Base-by-base conservation (phyloP, 129 eudicot species). In the Oenanthe sinensis region DNA sequence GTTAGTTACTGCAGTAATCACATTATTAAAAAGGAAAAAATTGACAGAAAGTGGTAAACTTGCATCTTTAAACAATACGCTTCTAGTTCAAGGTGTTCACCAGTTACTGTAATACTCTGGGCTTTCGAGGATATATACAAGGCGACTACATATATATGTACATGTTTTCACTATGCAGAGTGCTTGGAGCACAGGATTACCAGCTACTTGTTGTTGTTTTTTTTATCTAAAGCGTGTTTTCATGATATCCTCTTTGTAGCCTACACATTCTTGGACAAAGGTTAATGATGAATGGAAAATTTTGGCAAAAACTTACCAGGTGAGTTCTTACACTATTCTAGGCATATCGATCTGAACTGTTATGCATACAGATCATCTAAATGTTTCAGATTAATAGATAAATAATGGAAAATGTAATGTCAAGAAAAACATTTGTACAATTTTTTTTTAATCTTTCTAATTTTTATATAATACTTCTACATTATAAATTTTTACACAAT, bases 201-300 rank as follows among this genome's bases (percentile, higher is more conserved):
- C 2, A 47, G 6, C 14, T 4, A 19, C 1, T 15, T 62, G 48
- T 50, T 76, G 16, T 43, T n/a, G n/a, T n/a, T n/a, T n/a, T 5
- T 10, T 55, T 28, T 39, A 39, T 8, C 3, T 46, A 49, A 9
- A 5, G 70, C 26, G 49, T 71, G n/a, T 70, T 1, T 72, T 30
- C 17, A 19, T 39, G 43, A 50, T 71, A 33, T 73, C 11, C 9
- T 4, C 40, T n/a, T 45, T 73, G 55, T 75, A 91, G 97, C 91
- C 93, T 72, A 81, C 85, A 10, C 86, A 67, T 49, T 55, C 36
- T 50, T 91, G 97, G 93, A 79, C 89, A 74, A 91, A 85, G 85
- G 89, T 91, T 75, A 88, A 87, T 69, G 88, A 87, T 26, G 94
- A 91, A 76, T 91, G 97, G 97, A 89, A 81, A 80, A 87, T 91